phyloP scores from a whole-genome alignment of 2,329 filamentous ascomycete species.

The Podosphaera xanthii region DNA sequence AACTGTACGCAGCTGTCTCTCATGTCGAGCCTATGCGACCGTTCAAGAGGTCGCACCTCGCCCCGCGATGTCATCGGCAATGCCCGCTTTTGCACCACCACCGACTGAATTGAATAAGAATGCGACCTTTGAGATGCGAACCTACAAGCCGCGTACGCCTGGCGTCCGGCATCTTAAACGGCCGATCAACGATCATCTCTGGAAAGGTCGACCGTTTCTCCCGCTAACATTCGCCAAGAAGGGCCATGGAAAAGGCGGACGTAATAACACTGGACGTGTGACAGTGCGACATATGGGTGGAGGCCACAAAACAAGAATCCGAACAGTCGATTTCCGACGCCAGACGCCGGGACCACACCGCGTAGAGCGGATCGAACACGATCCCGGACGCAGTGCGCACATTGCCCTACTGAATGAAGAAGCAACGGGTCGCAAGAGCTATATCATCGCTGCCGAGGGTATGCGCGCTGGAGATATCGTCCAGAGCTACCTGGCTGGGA shows the following conservation, averaged over 20 bases:
- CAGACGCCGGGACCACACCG: constrained; percentile 57
- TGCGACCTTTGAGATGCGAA: constrained; percentile 32
- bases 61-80: constrained; percentile 17
- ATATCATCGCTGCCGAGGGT: constrained; percentile 88
- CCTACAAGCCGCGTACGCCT: constrained; percentile 82
- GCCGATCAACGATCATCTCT: constrained; percentile 88
- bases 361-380: constrained; percentile 90
- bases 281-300: constrained; percentile 84
- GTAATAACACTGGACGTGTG: constrained; percentile 68
- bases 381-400: constrained; percentile 79
- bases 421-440: constrained; percentile 53
- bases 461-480: constrained; percentile 79
- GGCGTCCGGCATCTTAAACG: constrained; percentile 79
- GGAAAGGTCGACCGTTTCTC: constrained; percentile 71
- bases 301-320: constrained; percentile 75
- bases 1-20: constrained; percentile 25
- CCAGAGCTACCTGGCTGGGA: constrained; percentile 76
- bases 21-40: constrained; percentile 26
- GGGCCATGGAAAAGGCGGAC: constrained; percentile 76
- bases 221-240: constrained; percentile 79
- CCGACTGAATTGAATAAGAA: constrained; percentile 20
- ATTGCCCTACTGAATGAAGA: constrained; percentile 68
- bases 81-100: constrained; percentile 22
- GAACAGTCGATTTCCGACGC: constrained; percentile 74
- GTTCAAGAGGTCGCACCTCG: constrained; percentile 18